phyloP scores from a whole-genome alignment of 192 early-diverging fungal species.

The Coemansia sp. region DNA sequence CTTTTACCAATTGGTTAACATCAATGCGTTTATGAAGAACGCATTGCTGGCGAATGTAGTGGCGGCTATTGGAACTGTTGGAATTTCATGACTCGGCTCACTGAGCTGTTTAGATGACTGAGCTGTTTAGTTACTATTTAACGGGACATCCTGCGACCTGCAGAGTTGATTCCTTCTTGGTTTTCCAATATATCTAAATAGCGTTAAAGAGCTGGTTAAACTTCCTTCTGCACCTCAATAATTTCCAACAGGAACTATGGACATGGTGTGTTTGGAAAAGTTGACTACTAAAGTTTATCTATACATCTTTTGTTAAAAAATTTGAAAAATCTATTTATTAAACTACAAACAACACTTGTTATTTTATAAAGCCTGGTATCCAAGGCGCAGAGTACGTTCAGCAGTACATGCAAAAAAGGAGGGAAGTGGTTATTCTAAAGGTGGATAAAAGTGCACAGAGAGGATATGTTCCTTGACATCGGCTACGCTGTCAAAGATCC shows the following conservation, averaged over 20 bases:
- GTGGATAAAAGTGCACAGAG: conserved; percentile 32
- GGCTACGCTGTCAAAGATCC: conserved; percentile 25
- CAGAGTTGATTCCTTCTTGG: too few species aligned
- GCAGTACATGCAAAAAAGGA: not conserved
- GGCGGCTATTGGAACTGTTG: conserved; percentile 93
- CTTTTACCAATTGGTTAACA: conserved; percentile 86
- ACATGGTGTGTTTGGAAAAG: conserved; percentile 96
- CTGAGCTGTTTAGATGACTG: too few species aligned
- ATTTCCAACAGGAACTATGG: conserved; percentile 70
- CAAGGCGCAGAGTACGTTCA: not conserved
- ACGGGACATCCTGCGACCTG: too few species aligned
- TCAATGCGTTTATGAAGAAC: conserved; percentile 87
- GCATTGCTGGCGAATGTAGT: conserved; percentile 95
- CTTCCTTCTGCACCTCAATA: too few species aligned
- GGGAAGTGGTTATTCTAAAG: conserved; percentile 23
- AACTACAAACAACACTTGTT: not conserved
- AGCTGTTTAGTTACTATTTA: too few species aligned
- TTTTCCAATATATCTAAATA: too few species aligned
- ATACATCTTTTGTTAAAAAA: conserved; percentile 6
- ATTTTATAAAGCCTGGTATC: too few species aligned
- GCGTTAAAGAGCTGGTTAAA: too few species aligned
- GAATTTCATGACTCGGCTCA: too few species aligned
- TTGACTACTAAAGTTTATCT: conserved; percentile 64
- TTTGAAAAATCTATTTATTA: not conserved
- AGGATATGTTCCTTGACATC: conserved; percentile 39